Conservation (phyloP, 1,139 yeast species). For the Saccharomycopsis hybrid region DNA sequence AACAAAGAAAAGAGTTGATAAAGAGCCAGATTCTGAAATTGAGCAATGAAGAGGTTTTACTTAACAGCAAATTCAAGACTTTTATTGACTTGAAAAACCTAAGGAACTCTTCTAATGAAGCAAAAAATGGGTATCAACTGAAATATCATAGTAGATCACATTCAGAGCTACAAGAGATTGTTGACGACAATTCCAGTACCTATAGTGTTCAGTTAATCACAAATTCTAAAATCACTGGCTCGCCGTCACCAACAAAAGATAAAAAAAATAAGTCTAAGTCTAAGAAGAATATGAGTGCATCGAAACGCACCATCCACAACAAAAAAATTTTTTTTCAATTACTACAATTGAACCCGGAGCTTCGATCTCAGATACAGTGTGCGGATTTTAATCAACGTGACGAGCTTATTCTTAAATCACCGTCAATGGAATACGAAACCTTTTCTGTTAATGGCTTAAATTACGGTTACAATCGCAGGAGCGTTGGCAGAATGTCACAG, state of each 20-base stretch:
- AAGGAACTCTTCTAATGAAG: too few relatives aligned
- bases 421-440: conserved; percentile 11
- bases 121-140: not conserved
- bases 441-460: conserved; percentile 12
- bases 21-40: conserved; percentile 14
- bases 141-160: conserved; percentile 1
- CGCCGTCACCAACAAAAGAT: conserved; percentile 1
- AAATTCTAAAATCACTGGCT: conserved; percentile 8
- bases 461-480: conserved; percentile 15
- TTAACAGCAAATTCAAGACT: conserved; percentile 10
- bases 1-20: conserved; percentile 12
- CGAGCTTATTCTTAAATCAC: conserved; percentile 6
- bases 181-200: conserved; percentile 13
- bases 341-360: conserved; percentile 13
- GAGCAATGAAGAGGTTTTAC: conserved; percentile 12
- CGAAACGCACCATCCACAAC: not conserved
- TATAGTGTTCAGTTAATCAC: conserved; percentile 19
- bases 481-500: conserved; percentile 3
- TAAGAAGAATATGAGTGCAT: too few relatives aligned
- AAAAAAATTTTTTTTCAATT: conserved; percentile 10
- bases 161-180: conserved; percentile 3
- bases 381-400: conserved; percentile 5
- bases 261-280: not conserved
- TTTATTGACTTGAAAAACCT: conserved; percentile 17
- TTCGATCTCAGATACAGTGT: conserved; percentile 14